Evolutionary conservation across 139 green algal genomes (phyloP).

Genomic region (Nannochloris sp.): DNA sequence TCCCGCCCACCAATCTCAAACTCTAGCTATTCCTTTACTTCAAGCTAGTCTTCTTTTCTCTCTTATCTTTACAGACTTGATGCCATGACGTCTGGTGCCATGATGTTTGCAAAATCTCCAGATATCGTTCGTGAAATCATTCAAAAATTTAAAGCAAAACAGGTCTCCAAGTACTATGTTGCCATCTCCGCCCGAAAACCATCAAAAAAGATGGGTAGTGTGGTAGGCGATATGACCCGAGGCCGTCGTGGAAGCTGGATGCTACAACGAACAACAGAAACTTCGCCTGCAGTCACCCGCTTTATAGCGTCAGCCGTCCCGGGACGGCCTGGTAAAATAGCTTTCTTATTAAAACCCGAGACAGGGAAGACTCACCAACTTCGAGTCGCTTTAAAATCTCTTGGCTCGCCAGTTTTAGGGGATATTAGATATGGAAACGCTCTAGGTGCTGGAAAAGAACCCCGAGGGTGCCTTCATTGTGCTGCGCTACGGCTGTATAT

Average conservation of each 20-base stretch:
- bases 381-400: slow-evolving; percentile 26
- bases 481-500: slow-evolving; percentile 21
- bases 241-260: slow-evolving; percentile 24
- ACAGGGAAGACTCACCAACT: slow-evolving; percentile 39
- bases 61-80: slow-evolving; percentile 19
- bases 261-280: not conserved
- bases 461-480: slow-evolving; percentile 31
- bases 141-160: slow-evolving; percentile 5
- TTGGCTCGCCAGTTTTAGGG: slow-evolving; percentile 26
- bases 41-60: no score
- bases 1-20: no score
- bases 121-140: slow-evolving; percentile 8
- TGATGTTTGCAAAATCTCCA: slow-evolving; percentile 18
- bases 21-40: no score
- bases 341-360: slow-evolving; percentile 24
- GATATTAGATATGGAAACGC: slow-evolving; percentile 15
- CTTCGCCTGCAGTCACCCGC: slow-evolving; percentile 17
- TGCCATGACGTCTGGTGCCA: slow-evolving; percentile 10
- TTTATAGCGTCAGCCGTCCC: slow-evolving; percentile 9
- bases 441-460: not conserved
- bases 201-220: slow-evolving; percentile 28
- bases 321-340: not conserved
- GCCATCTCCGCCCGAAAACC: slow-evolving; percentile 18
- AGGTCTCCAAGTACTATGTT: slow-evolving; percentile 33
- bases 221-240: slow-evolving; percentile 22